Evolutionary conservation across 345 rosid species (phyloP).

Genomic region (Nephelium lappaceum): DNA sequence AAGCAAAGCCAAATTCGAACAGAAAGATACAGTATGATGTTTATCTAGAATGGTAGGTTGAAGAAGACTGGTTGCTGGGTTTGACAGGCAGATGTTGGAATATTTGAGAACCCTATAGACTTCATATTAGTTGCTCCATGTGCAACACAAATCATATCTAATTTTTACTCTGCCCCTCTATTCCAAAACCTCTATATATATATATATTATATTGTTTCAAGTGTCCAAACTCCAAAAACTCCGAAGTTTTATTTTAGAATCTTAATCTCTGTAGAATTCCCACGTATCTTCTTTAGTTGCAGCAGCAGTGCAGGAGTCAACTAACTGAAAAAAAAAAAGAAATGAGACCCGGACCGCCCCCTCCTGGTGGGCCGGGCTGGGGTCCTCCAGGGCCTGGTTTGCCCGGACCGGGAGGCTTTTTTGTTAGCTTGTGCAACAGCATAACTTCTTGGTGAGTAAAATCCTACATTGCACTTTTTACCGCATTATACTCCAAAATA

Average conservation of each 20-base stretch:
- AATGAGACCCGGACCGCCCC: conserved; percentile 30
- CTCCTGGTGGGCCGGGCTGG: conserved; percentile 21
- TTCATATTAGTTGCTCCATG: not conserved
- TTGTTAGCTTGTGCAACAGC: conserved; percentile 29
- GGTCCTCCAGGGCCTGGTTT: conserved; percentile 21
- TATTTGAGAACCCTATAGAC: not conserved
- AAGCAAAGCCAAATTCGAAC: conserved; percentile 6
- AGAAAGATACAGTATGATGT: not conserved
- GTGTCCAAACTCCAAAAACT: not conserved
- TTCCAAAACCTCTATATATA: not conserved
- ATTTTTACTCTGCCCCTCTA: not conserved
- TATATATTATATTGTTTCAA: not conserved
- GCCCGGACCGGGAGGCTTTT: conserved; percentile 14
- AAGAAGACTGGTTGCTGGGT: conserved; percentile 13
- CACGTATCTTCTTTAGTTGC: not conserved
- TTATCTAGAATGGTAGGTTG: not conserved
- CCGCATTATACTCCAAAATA: not conserved
- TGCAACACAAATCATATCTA: not conserved
- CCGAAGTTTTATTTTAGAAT: not conserved
- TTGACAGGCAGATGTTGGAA: not conserved
- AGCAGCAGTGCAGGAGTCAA: not conserved
- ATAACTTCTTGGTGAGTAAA: conserved; percentile 32
- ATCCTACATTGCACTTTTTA: not conserved
- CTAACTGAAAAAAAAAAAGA: too few relatives aligned
- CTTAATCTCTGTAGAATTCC: not conserved